Evolutionary conservation across 2,329 filamentous ascomycete genomes (phyloP).

Genomic region (Cucurbitaria berberidis): DNA sequence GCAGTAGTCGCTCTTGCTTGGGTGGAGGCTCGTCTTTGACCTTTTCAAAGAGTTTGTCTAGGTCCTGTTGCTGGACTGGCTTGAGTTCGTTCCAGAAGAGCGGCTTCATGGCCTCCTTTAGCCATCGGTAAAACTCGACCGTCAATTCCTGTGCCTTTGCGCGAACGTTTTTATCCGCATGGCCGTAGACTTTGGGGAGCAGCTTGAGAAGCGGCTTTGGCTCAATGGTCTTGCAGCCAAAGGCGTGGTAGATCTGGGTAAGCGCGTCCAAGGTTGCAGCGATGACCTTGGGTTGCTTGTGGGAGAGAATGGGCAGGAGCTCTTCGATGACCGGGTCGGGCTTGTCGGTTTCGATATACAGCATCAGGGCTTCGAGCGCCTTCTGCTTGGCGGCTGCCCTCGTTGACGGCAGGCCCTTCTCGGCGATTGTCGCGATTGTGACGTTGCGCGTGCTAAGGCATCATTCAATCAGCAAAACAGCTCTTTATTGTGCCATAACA

Average conservation of each 20-base stretch:
- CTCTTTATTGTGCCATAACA: not conserved
- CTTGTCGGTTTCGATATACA: constrained; percentile 89
- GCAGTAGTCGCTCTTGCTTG: constrained; percentile 87
- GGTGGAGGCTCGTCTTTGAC: constrained; percentile 85
- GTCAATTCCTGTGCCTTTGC: constrained; percentile 90
- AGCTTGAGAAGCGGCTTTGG: constrained; percentile 89
- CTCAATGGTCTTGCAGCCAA: constrained; percentile 91
- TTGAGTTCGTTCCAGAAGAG: constrained; percentile 97
- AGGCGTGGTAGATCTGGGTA: constrained; percentile 87
- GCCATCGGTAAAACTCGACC: constrained; percentile 95
- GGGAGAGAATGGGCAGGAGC: constrained; percentile 77
- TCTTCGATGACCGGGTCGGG: constrained; percentile 88
- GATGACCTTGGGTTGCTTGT: constrained; percentile 92
- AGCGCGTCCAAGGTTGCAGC: constrained; percentile 76
- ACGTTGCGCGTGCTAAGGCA: constrained; percentile 69
- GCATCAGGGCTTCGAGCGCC: constrained; percentile 81
- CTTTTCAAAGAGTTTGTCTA: constrained; percentile 93
- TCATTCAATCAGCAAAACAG: constrained; percentile 17
- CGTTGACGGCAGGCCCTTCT: constrained; percentile 89
- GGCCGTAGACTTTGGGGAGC: constrained; percentile 88
- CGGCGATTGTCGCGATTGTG: constrained; percentile 79
- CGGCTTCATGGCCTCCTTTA: constrained; percentile 96
- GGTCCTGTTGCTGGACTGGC: constrained; percentile 89
- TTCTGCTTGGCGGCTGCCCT: constrained; percentile 88
- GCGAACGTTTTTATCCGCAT: constrained; percentile 97